Evolutionary conservation across 139 green algal genomes (phyloP).

Genomic region (Coelastrella sp.): DNA sequence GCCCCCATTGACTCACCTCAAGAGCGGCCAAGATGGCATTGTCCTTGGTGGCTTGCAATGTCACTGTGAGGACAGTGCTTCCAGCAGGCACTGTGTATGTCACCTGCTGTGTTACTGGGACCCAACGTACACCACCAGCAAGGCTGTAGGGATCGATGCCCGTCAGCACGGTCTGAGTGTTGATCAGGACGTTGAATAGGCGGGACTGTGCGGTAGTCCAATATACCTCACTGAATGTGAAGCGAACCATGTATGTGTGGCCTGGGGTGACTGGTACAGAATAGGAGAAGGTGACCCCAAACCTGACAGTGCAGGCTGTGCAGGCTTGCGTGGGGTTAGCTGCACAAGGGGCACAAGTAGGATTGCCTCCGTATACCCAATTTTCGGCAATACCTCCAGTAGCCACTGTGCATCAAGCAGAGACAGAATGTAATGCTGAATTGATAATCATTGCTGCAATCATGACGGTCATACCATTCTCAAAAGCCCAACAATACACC

Average conservation of each 20-base stretch:
- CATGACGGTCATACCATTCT: no score
- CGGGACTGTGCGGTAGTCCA: background rate
- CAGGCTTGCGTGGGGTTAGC: background rate
- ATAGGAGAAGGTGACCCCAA: slow-evolving; percentile 12
- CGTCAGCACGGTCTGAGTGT: background rate
- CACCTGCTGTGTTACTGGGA: background rate
- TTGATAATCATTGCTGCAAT: no score
- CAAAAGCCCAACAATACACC: no score
- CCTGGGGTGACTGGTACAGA: background rate
- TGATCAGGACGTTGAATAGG: background rate
- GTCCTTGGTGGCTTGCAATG: background rate
- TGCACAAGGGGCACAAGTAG: background rate
- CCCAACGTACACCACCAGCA: background rate
- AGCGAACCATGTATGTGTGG: background rate
- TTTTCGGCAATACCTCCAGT: background rate
- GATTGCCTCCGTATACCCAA: background rate
- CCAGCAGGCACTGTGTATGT: background rate
- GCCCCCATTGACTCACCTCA: background rate
- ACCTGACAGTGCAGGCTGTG: background rate
- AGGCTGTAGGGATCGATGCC: background rate
- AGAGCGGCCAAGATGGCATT: slow-evolving; percentile 7
- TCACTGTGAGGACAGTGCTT: background rate
- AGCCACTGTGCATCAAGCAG: background rate
- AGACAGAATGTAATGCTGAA: background rate
- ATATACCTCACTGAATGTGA: slow-evolving; percentile 20